Conservation (phyloP, 2,329 filamentous ascomycete genomes). For the Shiraia bambusicola region DNA sequence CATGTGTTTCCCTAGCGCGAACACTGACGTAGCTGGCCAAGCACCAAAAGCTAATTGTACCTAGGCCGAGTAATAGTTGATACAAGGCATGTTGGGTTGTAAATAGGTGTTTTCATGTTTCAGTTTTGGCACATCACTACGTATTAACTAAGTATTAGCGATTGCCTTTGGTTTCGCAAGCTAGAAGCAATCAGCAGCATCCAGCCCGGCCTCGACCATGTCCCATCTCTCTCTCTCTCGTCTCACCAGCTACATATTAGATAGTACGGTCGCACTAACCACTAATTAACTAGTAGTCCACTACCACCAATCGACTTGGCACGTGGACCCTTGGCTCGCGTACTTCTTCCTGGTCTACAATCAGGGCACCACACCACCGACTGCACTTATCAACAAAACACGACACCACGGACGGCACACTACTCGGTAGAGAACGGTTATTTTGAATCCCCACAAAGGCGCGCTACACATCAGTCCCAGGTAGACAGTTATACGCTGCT, state of each 20-base stretch:
- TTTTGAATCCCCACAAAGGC: conserved; percentile 9
- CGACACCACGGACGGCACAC: conserved; percentile 15
- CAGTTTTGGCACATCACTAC: no score
- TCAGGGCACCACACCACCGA: conserved; percentile 7
- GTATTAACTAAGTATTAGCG: no score
- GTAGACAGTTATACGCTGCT: conserved; percentile 4
- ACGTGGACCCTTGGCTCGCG: conserved; percentile 31
- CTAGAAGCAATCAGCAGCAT: neutral
- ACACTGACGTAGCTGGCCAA: neutral
- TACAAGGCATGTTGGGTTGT: no score
- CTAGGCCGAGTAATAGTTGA: no score
- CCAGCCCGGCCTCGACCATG: neutral
- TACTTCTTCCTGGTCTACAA: conserved; percentile 8
- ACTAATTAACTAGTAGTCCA: no score
- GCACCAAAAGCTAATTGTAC: no score
- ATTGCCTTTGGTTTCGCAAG: neutral
- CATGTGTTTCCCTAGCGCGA: no score
- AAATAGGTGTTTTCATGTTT: no score
- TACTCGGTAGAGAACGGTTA: conserved; percentile 15
- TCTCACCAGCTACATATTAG: conserved; percentile 3
- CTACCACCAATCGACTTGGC: conserved; percentile 31
- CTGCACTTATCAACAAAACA: conserved; percentile 15
- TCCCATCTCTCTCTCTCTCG: conserved; percentile 6
- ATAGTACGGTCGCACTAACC: no score
- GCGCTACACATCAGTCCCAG: conserved; percentile 3